Evolutionary conservation across 257 asterid genomes (phyloP).

Genomic region (Solanum rostratum): DNA sequence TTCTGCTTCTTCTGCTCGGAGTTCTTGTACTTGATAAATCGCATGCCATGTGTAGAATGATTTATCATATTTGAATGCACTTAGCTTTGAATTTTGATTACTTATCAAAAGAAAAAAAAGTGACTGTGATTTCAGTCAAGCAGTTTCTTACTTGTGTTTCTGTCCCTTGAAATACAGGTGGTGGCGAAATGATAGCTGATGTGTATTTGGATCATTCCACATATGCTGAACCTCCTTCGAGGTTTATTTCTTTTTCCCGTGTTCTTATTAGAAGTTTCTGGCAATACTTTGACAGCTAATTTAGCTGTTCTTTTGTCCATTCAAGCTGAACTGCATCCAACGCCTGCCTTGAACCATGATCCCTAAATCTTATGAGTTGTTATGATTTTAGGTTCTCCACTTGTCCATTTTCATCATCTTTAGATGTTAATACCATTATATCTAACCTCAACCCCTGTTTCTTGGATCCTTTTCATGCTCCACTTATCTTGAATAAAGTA

Average conservation of each 20-base stretch:
- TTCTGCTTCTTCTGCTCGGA: neutral
- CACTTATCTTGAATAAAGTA: neutral
- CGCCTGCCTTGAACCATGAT: neutral
- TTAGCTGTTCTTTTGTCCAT: neutral
- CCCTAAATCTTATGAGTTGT: neutral
- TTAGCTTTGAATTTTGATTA: neutral
- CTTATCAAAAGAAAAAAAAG: neutral
- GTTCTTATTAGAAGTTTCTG: neutral
- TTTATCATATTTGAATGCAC: neutral
- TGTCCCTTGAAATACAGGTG: constrained; percentile 40
- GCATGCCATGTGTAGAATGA: neutral
- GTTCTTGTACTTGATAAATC: neutral
- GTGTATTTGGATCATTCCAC: constrained; percentile 88
- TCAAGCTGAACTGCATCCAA: neutral
- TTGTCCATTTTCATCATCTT: neutral
- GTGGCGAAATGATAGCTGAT: constrained; percentile 98
- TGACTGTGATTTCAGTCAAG: neutral
- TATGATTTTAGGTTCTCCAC: neutral
- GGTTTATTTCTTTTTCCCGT: constrained; percentile 33
- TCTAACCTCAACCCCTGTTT: neutral
- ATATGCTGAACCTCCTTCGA: constrained; percentile 92
- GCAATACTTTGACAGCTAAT: neutral
- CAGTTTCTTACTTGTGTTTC: constrained; percentile 3
- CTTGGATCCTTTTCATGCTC: neutral
- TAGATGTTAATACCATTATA: neutral